These are phyloP conservation scores for Suhomyces kilbournensis DNA, from an alignment of 805 yeast genomes.

Conservation along the genomic window DNA sequence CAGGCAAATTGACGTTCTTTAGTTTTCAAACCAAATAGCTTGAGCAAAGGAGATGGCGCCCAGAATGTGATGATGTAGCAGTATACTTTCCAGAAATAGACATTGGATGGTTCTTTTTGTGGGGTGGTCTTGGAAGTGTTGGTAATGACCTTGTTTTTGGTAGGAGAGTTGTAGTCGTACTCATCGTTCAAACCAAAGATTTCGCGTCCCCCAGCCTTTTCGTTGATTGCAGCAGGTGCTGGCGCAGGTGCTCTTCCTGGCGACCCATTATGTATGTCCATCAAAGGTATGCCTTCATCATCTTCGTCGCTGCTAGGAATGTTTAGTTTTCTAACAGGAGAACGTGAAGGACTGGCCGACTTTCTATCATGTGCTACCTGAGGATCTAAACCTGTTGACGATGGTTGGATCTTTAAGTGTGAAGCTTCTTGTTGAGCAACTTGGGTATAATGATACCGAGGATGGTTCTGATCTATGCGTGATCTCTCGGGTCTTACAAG, in stretches of 20 bases:
- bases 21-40: constrained; percentile 71
- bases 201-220: constrained; percentile 39
- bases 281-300: constrained; percentile 43
- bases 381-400: constrained; percentile 70
- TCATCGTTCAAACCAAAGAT: constrained; percentile 65
- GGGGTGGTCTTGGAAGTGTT: constrained; percentile 11
- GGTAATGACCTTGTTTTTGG: constrained; percentile 25
- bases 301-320: constrained; percentile 11
- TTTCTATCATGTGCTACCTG: constrained; percentile 24
- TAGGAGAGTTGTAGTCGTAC: constrained; percentile 24
- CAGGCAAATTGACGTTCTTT: constrained; percentile 89
- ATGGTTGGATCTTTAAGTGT: constrained; percentile 63
- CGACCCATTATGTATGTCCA: constrained; percentile 30
- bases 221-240: background rate
- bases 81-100: constrained; percentile 73
- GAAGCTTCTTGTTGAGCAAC: constrained; percentile 64
- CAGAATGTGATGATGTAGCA: constrained; percentile 83
- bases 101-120: constrained; percentile 16
- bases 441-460: constrained; percentile 74
- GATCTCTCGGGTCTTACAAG: constrained; percentile 85
- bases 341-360: constrained; percentile 2
- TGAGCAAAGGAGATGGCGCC: constrained; percentile 78
- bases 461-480: constrained; percentile 60
- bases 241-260: constrained; percentile 7
- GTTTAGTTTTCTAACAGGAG: constrained; percentile 1